phyloP scores from a whole-genome alignment of 176 grass and related monocot genomes.

The Elymus sibiricus region DNA sequence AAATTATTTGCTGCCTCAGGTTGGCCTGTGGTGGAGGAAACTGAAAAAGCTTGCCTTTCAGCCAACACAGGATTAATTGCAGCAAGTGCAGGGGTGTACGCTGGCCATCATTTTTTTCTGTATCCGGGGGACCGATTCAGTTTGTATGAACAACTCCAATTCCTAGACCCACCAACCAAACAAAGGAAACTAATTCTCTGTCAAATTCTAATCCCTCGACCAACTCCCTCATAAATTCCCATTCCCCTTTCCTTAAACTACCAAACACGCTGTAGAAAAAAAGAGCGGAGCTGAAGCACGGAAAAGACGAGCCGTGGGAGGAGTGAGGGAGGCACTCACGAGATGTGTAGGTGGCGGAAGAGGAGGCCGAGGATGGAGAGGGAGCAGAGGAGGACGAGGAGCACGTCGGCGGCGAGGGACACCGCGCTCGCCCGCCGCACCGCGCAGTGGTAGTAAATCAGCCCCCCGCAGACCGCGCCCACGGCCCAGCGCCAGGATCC shows the following conservation, averaged over 20 bases:
- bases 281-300: background rate
- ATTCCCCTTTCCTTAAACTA: no score
- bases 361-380: constrained; percentile 90
- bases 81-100: no score
- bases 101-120: no score
- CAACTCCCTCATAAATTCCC: no score
- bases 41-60: no score
- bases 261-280: background rate
- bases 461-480: constrained; percentile 60
- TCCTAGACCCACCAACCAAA: background rate
- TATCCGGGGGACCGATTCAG: no score
- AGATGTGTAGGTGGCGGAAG: constrained; percentile 94
- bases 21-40: no score
- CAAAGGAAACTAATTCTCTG: no score
- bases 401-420: constrained; percentile 84
- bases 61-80: no score
- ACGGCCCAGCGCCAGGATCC: constrained; percentile 62
- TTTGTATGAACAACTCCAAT: background rate
- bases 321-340: constrained; percentile 31
- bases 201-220: background rate
- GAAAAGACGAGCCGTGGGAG: background rate
- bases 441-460: constrained; percentile 93
- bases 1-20: no score
- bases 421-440: constrained; percentile 67
- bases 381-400: constrained; percentile 94